Base-by-base conservation (phyloP, 108 stramenopile species). In the Hondaea fermentalgiana region DNA sequence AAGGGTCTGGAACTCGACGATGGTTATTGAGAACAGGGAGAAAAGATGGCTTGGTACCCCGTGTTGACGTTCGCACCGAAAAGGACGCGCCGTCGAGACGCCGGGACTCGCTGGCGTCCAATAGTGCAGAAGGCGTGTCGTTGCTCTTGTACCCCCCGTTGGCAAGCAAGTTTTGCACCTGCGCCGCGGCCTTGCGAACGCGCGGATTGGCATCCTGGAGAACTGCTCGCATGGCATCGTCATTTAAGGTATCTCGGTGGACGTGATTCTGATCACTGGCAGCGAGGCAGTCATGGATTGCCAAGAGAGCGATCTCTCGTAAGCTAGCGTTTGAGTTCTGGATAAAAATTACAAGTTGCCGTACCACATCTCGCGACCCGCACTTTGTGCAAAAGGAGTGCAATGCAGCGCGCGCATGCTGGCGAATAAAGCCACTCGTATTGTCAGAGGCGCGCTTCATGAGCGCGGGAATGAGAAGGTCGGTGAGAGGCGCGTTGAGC, bases 361-460 rank as follows among this genome's bases (percentile, higher is more conserved):
- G 45, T 45, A 83, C 14, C 6, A 23, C 51, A 17, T 83, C 76
- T 12, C 28, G 12, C 51, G 45, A 47, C 6, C 43, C n/a, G 28
- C 76, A 83, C 28, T 83, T 83, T 12, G 49, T 53, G 76, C 76
- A 83, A 83, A 83, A 83, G n/a, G 76, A 6, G n/a, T 83, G n/a
- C 49, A 83, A 28, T 23, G 76, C 76, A 6, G 76, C 49, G n/a
- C 49, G 45, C 17, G 76, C 76, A 12, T 83, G 76, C 25, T 47
- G 45, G 19, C 76, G 76, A 47, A 83, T 47, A 53, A 83, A 83
- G n/a, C 43, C 76, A 23, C 51, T 83, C 51, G 76, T 83, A 45
- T 83, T 83, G 5, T 83, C 76, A 6, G 23, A n/a, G 45, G 76
- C 76, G 23, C 76, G 19, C n/a, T 83, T 83, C 76, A 83, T 83